These are phyloP conservation scores for Xylaria scruposa DNA, from an alignment of 495 filamentous ascomycete genomes.

Conservation along the genomic window DNA sequence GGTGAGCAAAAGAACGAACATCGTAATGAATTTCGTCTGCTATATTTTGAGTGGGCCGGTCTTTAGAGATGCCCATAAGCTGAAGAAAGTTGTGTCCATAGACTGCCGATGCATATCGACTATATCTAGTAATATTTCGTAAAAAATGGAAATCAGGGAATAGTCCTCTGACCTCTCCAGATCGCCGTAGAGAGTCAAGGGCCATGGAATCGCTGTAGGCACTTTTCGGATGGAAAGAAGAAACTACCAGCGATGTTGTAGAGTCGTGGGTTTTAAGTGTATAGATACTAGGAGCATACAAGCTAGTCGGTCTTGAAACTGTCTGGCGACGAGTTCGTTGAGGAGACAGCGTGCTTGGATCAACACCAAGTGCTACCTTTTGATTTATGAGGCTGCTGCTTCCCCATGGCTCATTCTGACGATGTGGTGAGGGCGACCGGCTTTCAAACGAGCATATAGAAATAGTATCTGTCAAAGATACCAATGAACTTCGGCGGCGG, in stretches of 20 bases:
- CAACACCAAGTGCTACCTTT: background rate
- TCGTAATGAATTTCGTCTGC: slow-evolving; percentile 66
- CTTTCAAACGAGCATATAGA: slow-evolving; percentile 57
- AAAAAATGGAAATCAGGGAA: slow-evolving; percentile 73
- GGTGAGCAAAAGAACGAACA: slow-evolving; percentile 73
- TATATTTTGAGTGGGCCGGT: slow-evolving; percentile 52
- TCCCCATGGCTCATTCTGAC: slow-evolving; percentile 28
- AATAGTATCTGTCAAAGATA: slow-evolving; percentile 67
- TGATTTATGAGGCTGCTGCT: background rate
- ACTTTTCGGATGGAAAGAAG: slow-evolving; percentile 57
- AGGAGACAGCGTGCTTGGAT: slow-evolving; percentile 2
- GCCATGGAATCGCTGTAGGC: slow-evolving; percentile 63
- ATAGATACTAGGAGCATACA: slow-evolving; percentile 67
- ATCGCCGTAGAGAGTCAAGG: slow-evolving; percentile 60
- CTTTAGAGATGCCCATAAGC: slow-evolving; percentile 67
- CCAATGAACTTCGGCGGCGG: slow-evolving; percentile 60
- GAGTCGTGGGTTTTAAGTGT: slow-evolving; percentile 71
- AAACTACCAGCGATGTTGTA: slow-evolving; percentile 67
- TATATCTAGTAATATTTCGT: slow-evolving; percentile 75
- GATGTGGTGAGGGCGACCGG: slow-evolving; percentile 41
- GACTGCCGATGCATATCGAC: slow-evolving; percentile 77
- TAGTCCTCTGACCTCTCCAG: slow-evolving; percentile 65
- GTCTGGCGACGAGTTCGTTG: slow-evolving; percentile 40
- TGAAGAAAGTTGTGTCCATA: slow-evolving; percentile 76
- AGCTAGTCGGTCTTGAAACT: slow-evolving; percentile 43